These are phyloP conservation scores for Penicilliopsis zonata DNA, from an alignment of 495 filamentous ascomycete species.

Conservation along the genomic window DNA sequence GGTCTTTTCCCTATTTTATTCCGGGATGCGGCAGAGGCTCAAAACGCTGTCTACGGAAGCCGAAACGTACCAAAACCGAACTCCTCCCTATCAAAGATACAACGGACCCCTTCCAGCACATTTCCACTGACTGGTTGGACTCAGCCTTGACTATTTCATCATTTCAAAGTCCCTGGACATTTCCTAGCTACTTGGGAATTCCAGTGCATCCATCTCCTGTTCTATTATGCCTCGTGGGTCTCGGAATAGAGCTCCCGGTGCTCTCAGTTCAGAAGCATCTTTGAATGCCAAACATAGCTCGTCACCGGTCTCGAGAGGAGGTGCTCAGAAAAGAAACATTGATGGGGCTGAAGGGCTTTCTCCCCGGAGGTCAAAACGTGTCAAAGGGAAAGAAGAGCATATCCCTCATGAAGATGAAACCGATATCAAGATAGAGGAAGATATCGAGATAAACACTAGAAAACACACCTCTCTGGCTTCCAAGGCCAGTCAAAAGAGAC, in stretches of 20 bases:
- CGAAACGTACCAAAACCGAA: too few relatives aligned
- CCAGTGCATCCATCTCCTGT: too few relatives aligned
- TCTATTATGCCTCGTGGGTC: conserved; percentile 10
- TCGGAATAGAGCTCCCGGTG: conserved; percentile 7
- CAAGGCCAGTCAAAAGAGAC: conserved; percentile 1
- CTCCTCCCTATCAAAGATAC: too few relatives aligned
- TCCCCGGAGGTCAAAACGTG: conserved; percentile 25
- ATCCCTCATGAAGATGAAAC: conserved; percentile 6
- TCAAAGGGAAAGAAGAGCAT: conserved; percentile 15
- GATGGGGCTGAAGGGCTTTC: conserved; percentile 20
- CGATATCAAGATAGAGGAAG: conserved; percentile 3
- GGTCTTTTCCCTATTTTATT: too few relatives aligned
- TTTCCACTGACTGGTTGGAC: too few relatives aligned
- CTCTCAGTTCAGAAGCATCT: conserved; percentile 1
- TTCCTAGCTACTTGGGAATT: background rate
- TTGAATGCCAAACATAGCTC: conserved; percentile 1
- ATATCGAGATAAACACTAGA: background rate
- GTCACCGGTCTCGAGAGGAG: background rate
- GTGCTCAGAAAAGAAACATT: conserved; percentile 11
- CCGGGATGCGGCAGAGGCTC: too few relatives aligned
- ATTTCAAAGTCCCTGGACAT: background rate
- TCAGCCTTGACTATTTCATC: too few relatives aligned
- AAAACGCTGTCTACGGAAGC: too few relatives aligned
- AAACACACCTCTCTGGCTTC: background rate
- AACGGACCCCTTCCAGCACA: too few relatives aligned